Base-by-base conservation (phyloP, 164 flowering plant genomes). In the Nymphaea colorata region DNA sequence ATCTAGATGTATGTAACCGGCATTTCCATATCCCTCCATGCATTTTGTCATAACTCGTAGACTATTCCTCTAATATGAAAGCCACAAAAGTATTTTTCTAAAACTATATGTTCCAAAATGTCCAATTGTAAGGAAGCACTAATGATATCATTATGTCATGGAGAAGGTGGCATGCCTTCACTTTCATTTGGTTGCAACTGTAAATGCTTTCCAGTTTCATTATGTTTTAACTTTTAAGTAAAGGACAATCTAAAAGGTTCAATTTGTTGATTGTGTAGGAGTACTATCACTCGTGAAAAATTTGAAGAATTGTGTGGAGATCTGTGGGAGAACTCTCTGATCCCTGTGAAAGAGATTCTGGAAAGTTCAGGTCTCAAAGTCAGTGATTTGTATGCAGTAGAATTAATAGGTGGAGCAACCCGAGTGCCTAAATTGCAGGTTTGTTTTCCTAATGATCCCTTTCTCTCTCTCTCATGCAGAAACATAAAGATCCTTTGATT, bases 371-470 rank as follows among this genome's bases (percentile, higher is more conserved):
- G 85, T 60, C 63, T 92, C 69, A 85, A 82, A 70, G 64, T 78
- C 63, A 87, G 82, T 63, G 97, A 92, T 41, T 73, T 95, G 62
- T 84, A 86, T 82, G 97, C 97, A 44, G 88, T 95, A 64, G 99
- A 95, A 79, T 69, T 95, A 72, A 92, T 95, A 69, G 99, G 99
- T 68, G 98, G 99, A 66, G 97, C 93, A 65, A 92, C 99, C 18
- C 86, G 98, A 17, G 96, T 95, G 62, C 99, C 99, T 62, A 95
- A 90, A 77, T 84, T 95, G 80, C 98, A 95, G 97, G 99, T 93
- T 59, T 65, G 64, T 67, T 5, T 59, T 51, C 65, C n/a, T 17
- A 42, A 25, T 25, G 36, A 25, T 25, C 36, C 36, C 36, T 25
- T 70, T 65, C 36, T 25, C 36, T 25, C 36, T 25, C 36, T 25